Conservation (phyloP, 257 asterid species). For the Cinchona pubescens region DNA sequence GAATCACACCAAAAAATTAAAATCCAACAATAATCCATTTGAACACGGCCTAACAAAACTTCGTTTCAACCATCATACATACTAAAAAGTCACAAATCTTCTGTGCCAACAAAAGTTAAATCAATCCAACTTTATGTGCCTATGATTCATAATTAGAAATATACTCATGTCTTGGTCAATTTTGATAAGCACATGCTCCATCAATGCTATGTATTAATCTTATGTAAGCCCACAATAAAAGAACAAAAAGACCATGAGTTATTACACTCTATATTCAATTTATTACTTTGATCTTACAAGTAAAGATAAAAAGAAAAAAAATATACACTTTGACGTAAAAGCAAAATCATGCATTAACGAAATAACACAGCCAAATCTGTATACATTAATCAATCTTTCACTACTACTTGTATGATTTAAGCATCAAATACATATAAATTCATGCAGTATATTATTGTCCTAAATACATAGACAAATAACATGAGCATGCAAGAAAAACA, state of each 20-base stretch:
- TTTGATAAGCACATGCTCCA: not conserved
- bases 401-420: not conserved
- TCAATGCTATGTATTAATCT: not conserved
- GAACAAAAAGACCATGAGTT: not conserved
- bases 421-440: not conserved
- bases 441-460: not conserved
- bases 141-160: not conserved
- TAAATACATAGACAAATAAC: too few relatives aligned
- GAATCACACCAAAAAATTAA: not conserved
- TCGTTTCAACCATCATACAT: not conserved
- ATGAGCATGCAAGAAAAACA: not conserved
- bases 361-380: not conserved
- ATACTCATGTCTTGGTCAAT: not conserved
- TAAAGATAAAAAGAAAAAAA: too few relatives aligned
- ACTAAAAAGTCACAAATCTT: not conserved
- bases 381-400: not conserved
- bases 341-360: not conserved
- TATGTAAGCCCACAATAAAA: not conserved
- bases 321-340: not conserved
- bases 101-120: not conserved
- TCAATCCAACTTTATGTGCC: not conserved
- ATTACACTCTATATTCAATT: not conserved
- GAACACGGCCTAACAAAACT: not conserved
- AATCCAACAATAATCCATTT: not conserved
- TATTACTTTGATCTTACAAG: not conserved